Base-by-base conservation (phyloP, 768 basidiomycete species). In the Amanita pallidorosea region DNA sequence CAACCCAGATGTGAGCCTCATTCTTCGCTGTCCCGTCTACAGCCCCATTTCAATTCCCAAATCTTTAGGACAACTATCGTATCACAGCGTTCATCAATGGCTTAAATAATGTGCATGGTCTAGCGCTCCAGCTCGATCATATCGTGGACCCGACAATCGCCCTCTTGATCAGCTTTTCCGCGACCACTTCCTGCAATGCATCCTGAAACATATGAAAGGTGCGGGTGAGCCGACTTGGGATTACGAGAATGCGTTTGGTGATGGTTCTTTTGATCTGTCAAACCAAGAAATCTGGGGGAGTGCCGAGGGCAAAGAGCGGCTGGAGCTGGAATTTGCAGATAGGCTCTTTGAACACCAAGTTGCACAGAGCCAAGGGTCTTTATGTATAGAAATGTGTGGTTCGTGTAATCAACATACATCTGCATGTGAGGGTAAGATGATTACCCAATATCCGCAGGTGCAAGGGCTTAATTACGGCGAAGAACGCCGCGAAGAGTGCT, bases 241-340 rank as follows among this genome's bases (percentile, higher is more conserved):
- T 11, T 23, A 47, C 31, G 27, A 49, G 20, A 11, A 38, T 37
- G 29, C 17, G 18, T n/a, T 46, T 22, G 45, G 45, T 22, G 29
- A 31, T 9, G 33, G 33, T 33, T 2, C 20, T 13, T 12, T 46
- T 15, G 45, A 34, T 20, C 17, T 46, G 45, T 46, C 45, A 15
- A 46, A 31, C 29, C n/a, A 12, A 31, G 29, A 46, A 6, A 46
- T 46, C 34, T 46, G 45, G 61, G 59, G 60, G 17, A 56, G 52
- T 12, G 42, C 37, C 6, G 56, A 55, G 44, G 63, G 56, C 25
- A 58, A 58, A 46, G 59, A 56, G 35, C 57, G 54, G 36, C 54
- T 64, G n/a, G 63, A 63, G 54, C 46, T 60, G 31, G 60, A 58
- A 43, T 51, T 64, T 25, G 53, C 57, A 33, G 54, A 63, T 20